Base-by-base conservation (phyloP, 495 filamentous ascomycete species). In the Penicillium argentinense region DNA sequence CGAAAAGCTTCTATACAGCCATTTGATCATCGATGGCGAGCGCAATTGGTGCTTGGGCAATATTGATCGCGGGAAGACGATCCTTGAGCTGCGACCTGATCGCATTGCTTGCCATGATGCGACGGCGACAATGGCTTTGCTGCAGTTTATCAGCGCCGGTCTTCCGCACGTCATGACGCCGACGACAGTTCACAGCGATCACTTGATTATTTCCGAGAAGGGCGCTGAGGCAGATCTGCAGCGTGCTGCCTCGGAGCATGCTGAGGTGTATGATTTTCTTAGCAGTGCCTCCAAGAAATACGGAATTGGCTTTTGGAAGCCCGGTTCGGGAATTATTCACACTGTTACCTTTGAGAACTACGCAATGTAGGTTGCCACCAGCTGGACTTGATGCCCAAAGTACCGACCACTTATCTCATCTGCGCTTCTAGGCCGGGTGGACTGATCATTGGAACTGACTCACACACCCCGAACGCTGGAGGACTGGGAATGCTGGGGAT, bases 31-130 rank as follows among this genome's bases (percentile, higher is more conserved):
- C 6, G 32, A 36, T 36, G 32, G 16, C 17, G 14, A 12, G 5
- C 14, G 32, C 21, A 17, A 19, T 3, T 36, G 32, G 32, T 3
- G 21, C 3, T 11, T 36, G 14, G 54, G 89, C 84, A 27, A 73
- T 2, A 90, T 95, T 53, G 82, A 93, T 76, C 84, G 90, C 41
- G 90, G 90, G 40, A 83, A 82, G 49, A 90, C 86, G 32, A 93
- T 95, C 69, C 81, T 96, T 42, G 88, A 84, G 66, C 78, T 95
- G 50, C 84, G 89, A 33, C 90, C 90, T 3, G 90, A 96, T 66
- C 85, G 90, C 57, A 89, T 95, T 48, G 90, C 89, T 64, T 93
- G 89, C 76, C 90, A 96, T 73, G 90, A 96, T 83, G 90, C 90
- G 45, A 96, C 90, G 5, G 90, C 90, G 40, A 90, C 95, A 76